Evolutionary conservation across 768 basidiomycete species (phyloP).

Genomic region (Mycena latifolia): DNA sequence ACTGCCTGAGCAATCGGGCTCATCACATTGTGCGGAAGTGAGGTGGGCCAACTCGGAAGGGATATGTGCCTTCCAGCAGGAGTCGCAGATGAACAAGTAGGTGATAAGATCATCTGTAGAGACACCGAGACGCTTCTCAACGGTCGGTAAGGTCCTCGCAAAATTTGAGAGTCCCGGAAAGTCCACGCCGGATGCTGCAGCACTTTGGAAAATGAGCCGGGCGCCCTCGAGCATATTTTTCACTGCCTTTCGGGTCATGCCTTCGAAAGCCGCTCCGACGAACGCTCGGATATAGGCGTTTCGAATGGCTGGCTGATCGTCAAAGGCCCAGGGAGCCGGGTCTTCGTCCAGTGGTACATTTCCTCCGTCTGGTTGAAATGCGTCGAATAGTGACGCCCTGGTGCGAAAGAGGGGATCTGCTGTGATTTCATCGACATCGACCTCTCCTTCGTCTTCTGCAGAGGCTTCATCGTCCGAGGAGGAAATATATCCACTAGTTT

Average conservation of each 20-base stretch:
- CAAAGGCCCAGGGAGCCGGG: slow-evolving; percentile 30
- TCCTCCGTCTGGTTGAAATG: neutral
- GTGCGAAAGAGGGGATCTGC: slow-evolving; percentile 3
- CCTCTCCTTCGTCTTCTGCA: neutral
- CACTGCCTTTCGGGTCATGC: slow-evolving; percentile 25
- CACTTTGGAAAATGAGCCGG: neutral
- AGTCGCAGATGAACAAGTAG: slow-evolving; percentile 36
- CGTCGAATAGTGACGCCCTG: neutral
- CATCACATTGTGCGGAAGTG: slow-evolving; percentile 3
- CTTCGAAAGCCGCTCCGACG: no score
- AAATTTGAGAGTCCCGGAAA: slow-evolving; percentile 34
- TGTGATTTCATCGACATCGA: neutral
- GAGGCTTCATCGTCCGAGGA: neutral
- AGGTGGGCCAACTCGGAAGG: slow-evolving; percentile 24
- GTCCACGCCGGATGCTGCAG: neutral
- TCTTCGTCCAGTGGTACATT: neutral
- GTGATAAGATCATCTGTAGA: slow-evolving; percentile 34
- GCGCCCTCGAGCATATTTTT: slow-evolving; percentile 25
- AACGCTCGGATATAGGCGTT: slow-evolving; percentile 40
- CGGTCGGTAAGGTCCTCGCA: slow-evolving; percentile 36
- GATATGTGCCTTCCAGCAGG: slow-evolving; percentile 38
- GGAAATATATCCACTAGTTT: neutral
- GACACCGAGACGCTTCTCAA: slow-evolving; percentile 39
- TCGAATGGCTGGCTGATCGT: slow-evolving; percentile 40
- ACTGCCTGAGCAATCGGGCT: slow-evolving; percentile 29